These are phyloP conservation scores for Cyberlindnera maclurae DNA, from an alignment of 805 yeast genomes.

Conservation along the genomic window DNA sequence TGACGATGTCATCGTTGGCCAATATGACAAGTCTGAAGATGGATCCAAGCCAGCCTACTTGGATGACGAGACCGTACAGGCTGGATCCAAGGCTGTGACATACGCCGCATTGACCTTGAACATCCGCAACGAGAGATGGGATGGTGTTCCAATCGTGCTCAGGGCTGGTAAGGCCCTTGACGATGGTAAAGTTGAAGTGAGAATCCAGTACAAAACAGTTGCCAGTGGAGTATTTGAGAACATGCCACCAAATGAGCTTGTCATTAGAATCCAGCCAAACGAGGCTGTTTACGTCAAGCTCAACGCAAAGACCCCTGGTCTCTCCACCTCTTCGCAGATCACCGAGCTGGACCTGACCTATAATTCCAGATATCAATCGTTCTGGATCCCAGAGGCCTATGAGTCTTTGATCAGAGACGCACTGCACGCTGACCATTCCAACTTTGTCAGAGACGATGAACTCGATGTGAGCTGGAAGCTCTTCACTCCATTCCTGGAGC, in stretches of 20 bases:
- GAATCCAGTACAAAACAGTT: conserved; percentile 86
- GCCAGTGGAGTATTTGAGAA: conserved; percentile 75
- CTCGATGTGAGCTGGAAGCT: conserved; percentile 88
- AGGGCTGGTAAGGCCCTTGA: conserved; percentile 98
- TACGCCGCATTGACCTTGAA: conserved; percentile 78
- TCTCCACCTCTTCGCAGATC: conserved; percentile 70
- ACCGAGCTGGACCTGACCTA: conserved; percentile 91
- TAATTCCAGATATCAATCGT: conserved; percentile 69
- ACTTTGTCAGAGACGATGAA: conserved; percentile 97
- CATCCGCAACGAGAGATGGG: conserved; percentile 94
- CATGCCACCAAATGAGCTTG: conserved; percentile 87
- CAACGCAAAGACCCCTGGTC: conserved; percentile 91
- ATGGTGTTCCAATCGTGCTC: conserved; percentile 91
- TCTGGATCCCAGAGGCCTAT: conserved; percentile 97
- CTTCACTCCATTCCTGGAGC: conserved; percentile 84
- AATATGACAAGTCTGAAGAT: conserved; percentile 77
- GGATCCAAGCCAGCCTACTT: conserved; percentile 85
- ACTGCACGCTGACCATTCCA: conserved; percentile 86
- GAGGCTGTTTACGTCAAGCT: conserved; percentile 92
- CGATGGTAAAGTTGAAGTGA: conserved; percentile 89
- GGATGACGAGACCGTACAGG: conserved; percentile 86
- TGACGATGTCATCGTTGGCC: conserved; percentile 75
- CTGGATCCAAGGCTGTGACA: conserved; percentile 81
- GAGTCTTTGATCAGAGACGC: conserved; percentile 93
- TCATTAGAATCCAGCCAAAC: conserved; percentile 88